Percentiles rank a stretch among this genome's conserved stretches.
Evolutionary conservation across 306 rosid genomes (phyloP).

Genomic region (Citrullus mucosospermus): DNA sequence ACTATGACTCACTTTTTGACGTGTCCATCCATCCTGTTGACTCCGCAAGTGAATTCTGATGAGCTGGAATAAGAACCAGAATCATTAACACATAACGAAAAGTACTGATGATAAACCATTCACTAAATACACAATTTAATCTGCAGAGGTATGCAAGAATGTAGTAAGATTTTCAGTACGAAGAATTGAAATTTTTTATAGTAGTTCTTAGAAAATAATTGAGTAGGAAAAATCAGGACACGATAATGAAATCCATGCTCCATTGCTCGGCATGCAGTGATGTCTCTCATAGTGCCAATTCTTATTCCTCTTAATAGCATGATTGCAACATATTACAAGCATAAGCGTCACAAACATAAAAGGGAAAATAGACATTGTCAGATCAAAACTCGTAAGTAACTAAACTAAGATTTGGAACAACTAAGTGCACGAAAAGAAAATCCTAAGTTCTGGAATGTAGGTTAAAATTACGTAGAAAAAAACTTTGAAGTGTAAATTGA

Average conservation of each 20-base stretch:
- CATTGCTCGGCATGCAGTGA: not conserved
- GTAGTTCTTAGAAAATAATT: not conserved
- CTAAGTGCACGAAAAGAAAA: not conserved
- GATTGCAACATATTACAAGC: not conserved
- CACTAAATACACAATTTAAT: not conserved
- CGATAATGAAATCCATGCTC: not conserved
- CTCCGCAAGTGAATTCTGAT: slow-evolving; percentile 41
- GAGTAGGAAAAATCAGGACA: not conserved
- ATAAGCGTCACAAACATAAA: not conserved
- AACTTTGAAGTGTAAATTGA: not conserved
- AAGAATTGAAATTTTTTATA: not conserved
- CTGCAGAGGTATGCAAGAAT: not conserved
- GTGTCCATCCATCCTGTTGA: slow-evolving; percentile 40
- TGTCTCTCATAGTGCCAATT: not conserved
- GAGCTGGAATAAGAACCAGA: slow-evolving; percentile 29
- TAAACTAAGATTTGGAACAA: no score
- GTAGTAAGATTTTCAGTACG: not conserved
- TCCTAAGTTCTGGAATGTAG: not conserved
- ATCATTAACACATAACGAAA: slow-evolving; percentile 1
- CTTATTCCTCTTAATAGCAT: not conserved
- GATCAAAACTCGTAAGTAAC: not conserved
- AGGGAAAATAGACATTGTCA: not conserved
- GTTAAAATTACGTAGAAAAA: not conserved
- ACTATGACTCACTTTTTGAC: slow-evolving; percentile 35
- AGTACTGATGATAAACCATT: not conserved